A percentile compares a stretch with the other conserved stretches of the same genome.
Conservation (phyloP, 495 filamentous ascomycete genomes). For the Monascus purpureus region DNA sequence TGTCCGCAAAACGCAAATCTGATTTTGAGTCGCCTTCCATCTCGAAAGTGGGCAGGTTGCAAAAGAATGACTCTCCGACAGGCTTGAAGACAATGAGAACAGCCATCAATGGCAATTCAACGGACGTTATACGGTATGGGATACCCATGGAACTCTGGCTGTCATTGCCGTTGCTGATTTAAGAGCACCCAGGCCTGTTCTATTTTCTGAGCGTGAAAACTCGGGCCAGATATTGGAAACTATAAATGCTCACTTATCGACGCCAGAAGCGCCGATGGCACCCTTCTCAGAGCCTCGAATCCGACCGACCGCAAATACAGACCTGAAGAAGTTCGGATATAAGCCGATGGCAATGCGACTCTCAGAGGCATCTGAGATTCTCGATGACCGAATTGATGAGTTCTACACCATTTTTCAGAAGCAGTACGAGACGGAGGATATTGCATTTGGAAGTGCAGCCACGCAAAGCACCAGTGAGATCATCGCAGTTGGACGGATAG, state of each 20-base stretch:
- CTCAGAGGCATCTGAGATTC: slow-evolving; percentile 77
- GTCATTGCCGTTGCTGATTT: background rate
- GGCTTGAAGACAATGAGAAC: slow-evolving; percentile 12
- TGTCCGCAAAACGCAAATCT: slow-evolving; percentile 47
- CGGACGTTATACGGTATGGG: slow-evolving; percentile 20
- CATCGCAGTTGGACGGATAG: slow-evolving; percentile 80
- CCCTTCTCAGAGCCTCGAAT: slow-evolving; percentile 65
- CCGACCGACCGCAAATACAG: slow-evolving; percentile 65
- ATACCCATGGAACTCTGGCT: background rate
- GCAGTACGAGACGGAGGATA: slow-evolving; percentile 59
- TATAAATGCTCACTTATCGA: slow-evolving; percentile 60
- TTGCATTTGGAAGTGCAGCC: slow-evolving; percentile 77
- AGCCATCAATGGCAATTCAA: slow-evolving; percentile 9
- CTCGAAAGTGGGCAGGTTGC: slow-evolving; percentile 35
- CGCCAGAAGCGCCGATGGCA: slow-evolving; percentile 55
- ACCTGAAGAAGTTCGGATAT: slow-evolving; percentile 80
- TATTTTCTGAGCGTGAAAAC: slow-evolving; percentile 59
- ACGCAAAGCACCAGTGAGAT: slow-evolving; percentile 74
- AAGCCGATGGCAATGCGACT: slow-evolving; percentile 88
- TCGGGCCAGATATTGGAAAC: slow-evolving; percentile 71
- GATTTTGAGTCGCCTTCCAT: slow-evolving; percentile 42
- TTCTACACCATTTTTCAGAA: slow-evolving; percentile 59
- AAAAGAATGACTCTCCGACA: slow-evolving; percentile 18
- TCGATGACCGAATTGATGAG: slow-evolving; percentile 90
- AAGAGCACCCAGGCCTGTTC: slow-evolving; percentile 24